Base-by-base conservation (phyloP, 345 rosid genomes). In the Eucalyptus erythrocorys region DNA sequence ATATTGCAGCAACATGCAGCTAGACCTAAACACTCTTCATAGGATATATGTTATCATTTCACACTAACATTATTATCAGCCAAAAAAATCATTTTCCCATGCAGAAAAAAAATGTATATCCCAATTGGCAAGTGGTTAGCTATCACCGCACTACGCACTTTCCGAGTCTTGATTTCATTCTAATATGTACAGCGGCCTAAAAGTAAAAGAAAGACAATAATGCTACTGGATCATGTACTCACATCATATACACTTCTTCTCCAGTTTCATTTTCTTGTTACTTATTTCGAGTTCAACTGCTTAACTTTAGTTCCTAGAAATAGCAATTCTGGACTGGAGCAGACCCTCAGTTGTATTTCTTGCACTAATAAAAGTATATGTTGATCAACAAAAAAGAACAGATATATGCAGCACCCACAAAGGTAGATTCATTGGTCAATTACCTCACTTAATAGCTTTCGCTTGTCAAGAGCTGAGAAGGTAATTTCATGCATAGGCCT, bases 401-500 rank as follows among this genome's bases (percentile, higher is more conserved):
- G 15, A 47, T 47, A 37, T n/a, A 55, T 12, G 48, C 49, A 48
- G 26, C 80, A 87, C 27, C 49, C 40, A 79, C 48, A 30, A 86
- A 79, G 87, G 53, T 66, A 64, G 86, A 85, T 30, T 76, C 47
- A 76, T 76, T 11, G 45, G 47, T 76, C 82, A 84, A 92, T 93
- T 91, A 97, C 99, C 99, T 98, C 93, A 90, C 97, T 95, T 32
- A 97, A 97, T 88, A 97, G 98, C 92, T 97, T 98, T 13, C 96
- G 99, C 94, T 93, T 93, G 94, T 98, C 99, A 88, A 95, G 91
- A n/a, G 99, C 95, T 85, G 99, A 94, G 93, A 98, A 97, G 87
- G 99, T 98, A 89, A 98, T 95, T 93, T 96, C 99, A 47, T 96
- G 99, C 99, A 97, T 97, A 82, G 98, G 96, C 94, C 99, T 97